Conservation (phyloP, 345 rosid species). For the Conringia planisiliqua region DNA sequence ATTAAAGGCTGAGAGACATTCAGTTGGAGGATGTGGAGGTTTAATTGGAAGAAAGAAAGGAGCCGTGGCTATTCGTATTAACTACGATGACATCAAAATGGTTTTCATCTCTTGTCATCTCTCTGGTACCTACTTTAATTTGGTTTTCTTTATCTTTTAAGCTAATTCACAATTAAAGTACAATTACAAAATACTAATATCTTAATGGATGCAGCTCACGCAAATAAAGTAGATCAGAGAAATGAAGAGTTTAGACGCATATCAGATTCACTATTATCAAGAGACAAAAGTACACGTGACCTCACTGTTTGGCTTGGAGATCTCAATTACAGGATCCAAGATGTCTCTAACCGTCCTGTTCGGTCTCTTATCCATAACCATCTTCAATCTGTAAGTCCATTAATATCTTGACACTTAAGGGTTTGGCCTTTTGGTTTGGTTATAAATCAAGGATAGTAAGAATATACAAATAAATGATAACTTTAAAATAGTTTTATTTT, state of each 20-base stretch:
- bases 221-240: conserved; percentile 29
- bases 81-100: conserved; percentile 27
- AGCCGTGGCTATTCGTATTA: conserved; percentile 32
- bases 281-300: conserved; percentile 39
- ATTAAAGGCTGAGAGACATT: conserved; percentile 19
- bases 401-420: neutral
- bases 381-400: conserved; percentile 44
- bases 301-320: conserved; percentile 69
- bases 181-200: neutral
- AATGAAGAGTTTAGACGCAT: conserved; percentile 40
- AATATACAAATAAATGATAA: neutral
- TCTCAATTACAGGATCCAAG: conserved; percentile 63
- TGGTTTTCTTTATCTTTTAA: neutral
- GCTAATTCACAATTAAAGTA: neutral
- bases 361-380: conserved; percentile 49
- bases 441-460: neutral
- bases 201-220: conserved; percentile 26
- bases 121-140: conserved; percentile 23
- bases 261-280: conserved; percentile 47
- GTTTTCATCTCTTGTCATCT: conserved; percentile 40
- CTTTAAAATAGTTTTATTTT: neutral
- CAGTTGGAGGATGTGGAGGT: conserved; percentile 37
- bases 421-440: neutral
- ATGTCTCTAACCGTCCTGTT: conserved; percentile 44
- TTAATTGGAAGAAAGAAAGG: conserved; percentile 37